These are phyloP conservation scores for Suhomyces vadensis DNA, from an alignment of 805 yeast genomes.

Conservation along the genomic window DNA sequence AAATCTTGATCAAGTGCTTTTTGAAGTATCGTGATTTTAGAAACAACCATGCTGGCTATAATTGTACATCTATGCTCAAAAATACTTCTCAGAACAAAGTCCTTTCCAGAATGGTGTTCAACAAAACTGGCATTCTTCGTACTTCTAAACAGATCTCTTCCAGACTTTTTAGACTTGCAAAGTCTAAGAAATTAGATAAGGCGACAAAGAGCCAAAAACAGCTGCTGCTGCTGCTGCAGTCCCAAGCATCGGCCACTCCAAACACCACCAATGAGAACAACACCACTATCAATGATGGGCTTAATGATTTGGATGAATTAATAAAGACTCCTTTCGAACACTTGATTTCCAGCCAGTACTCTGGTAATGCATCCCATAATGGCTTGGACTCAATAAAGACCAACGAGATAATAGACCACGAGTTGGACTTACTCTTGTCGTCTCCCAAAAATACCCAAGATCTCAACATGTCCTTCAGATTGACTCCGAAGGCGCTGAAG, in stretches of 20 bases:
- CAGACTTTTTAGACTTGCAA: conserved; percentile 31
- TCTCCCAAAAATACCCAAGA: conserved; percentile 21
- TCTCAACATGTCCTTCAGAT: not conserved
- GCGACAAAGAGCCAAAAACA: conserved; percentile 5
- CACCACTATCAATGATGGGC: conserved; percentile 16
- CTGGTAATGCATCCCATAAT: conserved; percentile 4
- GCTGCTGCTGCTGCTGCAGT: no score
- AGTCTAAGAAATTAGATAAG: conserved; percentile 24
- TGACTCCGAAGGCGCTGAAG: conserved; percentile 8
- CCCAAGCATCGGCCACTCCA: no score
- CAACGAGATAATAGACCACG: conserved; percentile 31
- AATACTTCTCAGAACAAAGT: conserved; percentile 41
- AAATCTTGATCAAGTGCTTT: conserved; percentile 34
- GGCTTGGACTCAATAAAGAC: conserved; percentile 21
- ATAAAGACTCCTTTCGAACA: conserved; percentile 31
- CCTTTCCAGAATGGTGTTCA: conserved; percentile 39
- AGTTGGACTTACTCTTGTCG: conserved; percentile 29
- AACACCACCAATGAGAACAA: conserved; percentile 1
- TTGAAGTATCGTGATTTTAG: conserved; percentile 35
- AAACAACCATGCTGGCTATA: conserved; percentile 22
- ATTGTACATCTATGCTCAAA: conserved; percentile 24
- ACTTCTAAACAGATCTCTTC: conserved; percentile 39
- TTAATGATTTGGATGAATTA: conserved; percentile 27
- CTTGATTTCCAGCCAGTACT: conserved; percentile 16
- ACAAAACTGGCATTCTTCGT: conserved; percentile 36